A percentile compares a stretch with the other conserved stretches of the same genome.
phyloP scores from a whole-genome alignment of 257 asterid species.

The Salvia hispanica region DNA sequence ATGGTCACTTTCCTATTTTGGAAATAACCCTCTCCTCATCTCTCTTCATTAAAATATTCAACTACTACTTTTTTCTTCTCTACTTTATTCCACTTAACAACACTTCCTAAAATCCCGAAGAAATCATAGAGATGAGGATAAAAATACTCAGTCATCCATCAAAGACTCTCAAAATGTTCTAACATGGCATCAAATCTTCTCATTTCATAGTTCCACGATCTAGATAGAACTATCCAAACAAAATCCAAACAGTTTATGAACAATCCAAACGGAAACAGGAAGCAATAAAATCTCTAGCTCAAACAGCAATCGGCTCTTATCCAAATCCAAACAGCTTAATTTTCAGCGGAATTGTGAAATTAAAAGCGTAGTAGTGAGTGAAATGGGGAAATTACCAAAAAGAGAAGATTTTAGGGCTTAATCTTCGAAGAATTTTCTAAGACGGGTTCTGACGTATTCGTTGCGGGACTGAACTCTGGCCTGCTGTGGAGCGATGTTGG shows the following conservation, averaged over 20 bases:
- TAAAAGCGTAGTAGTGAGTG: not conserved
- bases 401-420: conserved; percentile 22
- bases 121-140: too few species aligned
- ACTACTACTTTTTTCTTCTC: too few species aligned
- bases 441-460: conserved; percentile 52
- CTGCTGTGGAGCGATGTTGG: conserved; percentile 56
- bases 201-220: not conserved
- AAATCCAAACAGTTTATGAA: not conserved
- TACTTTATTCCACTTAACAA: too few species aligned
- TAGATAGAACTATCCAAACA: not conserved
- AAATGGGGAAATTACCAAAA: conserved; percentile 23
- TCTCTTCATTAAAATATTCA: too few species aligned
- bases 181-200: not conserved
- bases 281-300: conserved; percentile 3
- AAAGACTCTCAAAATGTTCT: not conserved
- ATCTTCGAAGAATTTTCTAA: conserved; percentile 49
- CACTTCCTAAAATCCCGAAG: too few species aligned
- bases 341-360: not conserved
- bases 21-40: too few species aligned
- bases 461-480: conserved; percentile 55
- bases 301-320: not conserved
- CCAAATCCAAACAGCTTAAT: not conserved
- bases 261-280: not conserved
- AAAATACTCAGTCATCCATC: too few species aligned
- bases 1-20: too few species aligned